phyloP scores from a whole-genome alignment of 257 asterid genomes.

The Nicotiana obtusifolia region DNA sequence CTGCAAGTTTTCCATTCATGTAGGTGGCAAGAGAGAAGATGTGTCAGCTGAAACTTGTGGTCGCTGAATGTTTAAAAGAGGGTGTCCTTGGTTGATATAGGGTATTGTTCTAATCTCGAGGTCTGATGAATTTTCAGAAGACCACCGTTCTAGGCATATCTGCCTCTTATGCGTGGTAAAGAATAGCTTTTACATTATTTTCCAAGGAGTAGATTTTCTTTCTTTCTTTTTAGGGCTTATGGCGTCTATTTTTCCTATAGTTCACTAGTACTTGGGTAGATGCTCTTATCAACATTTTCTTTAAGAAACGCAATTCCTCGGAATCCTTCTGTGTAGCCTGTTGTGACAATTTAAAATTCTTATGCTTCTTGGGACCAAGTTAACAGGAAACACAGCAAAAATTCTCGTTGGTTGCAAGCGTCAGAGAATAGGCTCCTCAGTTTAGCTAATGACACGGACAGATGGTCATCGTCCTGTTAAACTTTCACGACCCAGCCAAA shows the following conservation, averaged over 20 bases:
- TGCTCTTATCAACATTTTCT: background rate
- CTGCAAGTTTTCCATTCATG: slow-evolving; percentile 22
- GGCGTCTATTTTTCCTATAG: background rate
- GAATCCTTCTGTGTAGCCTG: background rate
- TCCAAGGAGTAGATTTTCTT: background rate
- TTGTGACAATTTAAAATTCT: background rate
- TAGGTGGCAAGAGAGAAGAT: slow-evolving; percentile 71
- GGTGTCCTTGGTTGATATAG: slow-evolving; percentile 35
- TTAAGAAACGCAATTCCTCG: background rate
- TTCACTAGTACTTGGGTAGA: background rate
- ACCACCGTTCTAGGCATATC: background rate
- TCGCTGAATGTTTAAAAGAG: slow-evolving; percentile 51
- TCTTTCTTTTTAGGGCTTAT: background rate
- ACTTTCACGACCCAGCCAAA: background rate
- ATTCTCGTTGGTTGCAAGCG: background rate
- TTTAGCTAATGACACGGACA: background rate
- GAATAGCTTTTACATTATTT: background rate
- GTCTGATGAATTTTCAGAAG: background rate
- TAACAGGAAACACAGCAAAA: no score
- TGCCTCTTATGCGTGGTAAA: background rate
- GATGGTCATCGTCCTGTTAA: background rate
- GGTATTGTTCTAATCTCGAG: background rate
- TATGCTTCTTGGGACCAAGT: no score
- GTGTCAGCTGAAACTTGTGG: slow-evolving; percentile 61
- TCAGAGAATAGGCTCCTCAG: background rate